phyloP scores from a whole-genome alignment of 2,329 filamentous ascomycete genomes.

The Botrytis tulipae region DNA sequence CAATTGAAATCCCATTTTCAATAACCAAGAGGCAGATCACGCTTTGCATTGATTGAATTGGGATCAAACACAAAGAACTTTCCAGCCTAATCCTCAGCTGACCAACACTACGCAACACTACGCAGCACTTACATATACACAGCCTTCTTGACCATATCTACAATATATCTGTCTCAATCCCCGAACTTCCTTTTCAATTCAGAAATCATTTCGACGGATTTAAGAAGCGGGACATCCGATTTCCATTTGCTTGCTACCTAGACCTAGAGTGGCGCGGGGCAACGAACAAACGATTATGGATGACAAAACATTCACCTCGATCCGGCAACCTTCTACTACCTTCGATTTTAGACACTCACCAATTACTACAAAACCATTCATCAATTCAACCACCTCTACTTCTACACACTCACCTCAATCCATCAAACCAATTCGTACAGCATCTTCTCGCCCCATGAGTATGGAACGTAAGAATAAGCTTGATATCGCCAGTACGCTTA shows the following conservation, averaged over 20 bases:
- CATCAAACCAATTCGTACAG: slow-evolving; percentile 29
- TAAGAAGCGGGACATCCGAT: slow-evolving; percentile 13
- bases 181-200: background rate
- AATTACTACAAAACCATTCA: slow-evolving; percentile 27
- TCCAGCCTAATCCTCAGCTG: slow-evolving; percentile 31
- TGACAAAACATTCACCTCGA: slow-evolving; percentile 29
- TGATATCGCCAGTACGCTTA: slow-evolving; percentile 48
- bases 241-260: slow-evolving; percentile 7
- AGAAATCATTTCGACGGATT: slow-evolving; percentile 8
- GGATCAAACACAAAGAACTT: slow-evolving; percentile 34
- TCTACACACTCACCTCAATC: background rate
- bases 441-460: slow-evolving; percentile 28
- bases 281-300: slow-evolving; percentile 22
- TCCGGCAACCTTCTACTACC: slow-evolving; percentile 34
- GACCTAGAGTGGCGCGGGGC: slow-evolving; percentile 16
- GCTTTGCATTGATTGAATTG: slow-evolving; percentile 33
- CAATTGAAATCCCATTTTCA: slow-evolving; percentile 13
- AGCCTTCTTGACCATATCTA: slow-evolving; percentile 21
- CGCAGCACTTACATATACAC: slow-evolving; percentile 20
- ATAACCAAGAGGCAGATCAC: slow-evolving; percentile 4
- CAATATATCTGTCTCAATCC: slow-evolving; percentile 12
- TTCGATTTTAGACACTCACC: slow-evolving; percentile 33
- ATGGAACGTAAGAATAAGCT: slow-evolving; percentile 33
- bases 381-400: slow-evolving; percentile 24
- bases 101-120: slow-evolving; percentile 21